phyloP scores from a whole-genome alignment of 495 filamentous ascomycete genomes.

The Cercophora samala region DNA sequence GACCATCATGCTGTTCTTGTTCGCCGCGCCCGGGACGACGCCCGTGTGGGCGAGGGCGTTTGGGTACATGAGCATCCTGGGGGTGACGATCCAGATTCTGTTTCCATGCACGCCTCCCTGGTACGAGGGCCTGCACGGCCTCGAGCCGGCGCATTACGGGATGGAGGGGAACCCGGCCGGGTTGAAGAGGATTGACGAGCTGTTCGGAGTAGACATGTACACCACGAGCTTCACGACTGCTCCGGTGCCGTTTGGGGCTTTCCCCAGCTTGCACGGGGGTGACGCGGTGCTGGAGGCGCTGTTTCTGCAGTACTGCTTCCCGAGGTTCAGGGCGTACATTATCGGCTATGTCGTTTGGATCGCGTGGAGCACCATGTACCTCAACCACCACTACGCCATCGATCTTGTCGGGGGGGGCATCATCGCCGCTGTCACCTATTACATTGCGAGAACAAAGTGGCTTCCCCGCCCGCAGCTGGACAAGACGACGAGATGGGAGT shows the following conservation, averaged over 20 bases:
- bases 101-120: constrained; percentile 94
- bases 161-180: constrained; percentile 86
- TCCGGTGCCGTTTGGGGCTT: constrained; percentile 89
- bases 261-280: constrained; percentile 85
- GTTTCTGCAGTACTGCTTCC: constrained; percentile 92
- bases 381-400: constrained; percentile 93
- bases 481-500: constrained; percentile 89
- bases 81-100: constrained; percentile 78
- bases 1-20: constrained; percentile 75
- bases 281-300: constrained; percentile 82
- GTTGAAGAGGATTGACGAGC: constrained; percentile 79
- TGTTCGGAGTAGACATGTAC: constrained; percentile 88
- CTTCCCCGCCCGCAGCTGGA: constrained; percentile 74
- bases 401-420: constrained; percentile 84
- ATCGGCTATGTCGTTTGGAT: constrained; percentile 83
- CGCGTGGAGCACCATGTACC: constrained; percentile 98
- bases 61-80: constrained; percentile 85
- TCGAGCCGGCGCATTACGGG: constrained; percentile 82
- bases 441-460: constrained; percentile 73
- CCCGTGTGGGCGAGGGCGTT: constrained; percentile 83
- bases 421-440: constrained; percentile 74
- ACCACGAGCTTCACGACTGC: constrained; percentile 84
- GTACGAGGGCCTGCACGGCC: constrained; percentile 89
- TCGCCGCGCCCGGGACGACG: constrained; percentile 77
- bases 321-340: constrained; percentile 69